Evolutionary conservation across 179 eudicot genomes (phyloP).

Genomic region (Silene coronaria): DNA sequence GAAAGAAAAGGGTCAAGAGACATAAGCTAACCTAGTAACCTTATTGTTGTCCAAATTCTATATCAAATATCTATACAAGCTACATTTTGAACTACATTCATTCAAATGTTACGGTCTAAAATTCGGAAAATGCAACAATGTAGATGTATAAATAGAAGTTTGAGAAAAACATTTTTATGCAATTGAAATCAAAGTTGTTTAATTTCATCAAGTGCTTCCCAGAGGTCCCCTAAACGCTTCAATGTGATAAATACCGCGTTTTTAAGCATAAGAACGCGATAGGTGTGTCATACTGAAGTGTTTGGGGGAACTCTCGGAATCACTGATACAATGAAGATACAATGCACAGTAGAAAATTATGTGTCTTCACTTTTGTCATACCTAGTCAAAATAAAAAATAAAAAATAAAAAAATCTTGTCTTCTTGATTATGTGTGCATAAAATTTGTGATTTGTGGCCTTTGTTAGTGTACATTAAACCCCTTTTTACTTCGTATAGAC

Average conservation of each 20-base stretch:
- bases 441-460: no score
- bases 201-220: slow-evolving; percentile 15
- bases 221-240: slow-evolving; percentile 18
- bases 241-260: neutral
- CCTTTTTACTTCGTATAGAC: no score
- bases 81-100: slow-evolving; percentile 1
- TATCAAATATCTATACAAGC: neutral
- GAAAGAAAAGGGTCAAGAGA: neutral
- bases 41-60: neutral
- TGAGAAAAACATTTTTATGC: neutral
- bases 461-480: no score
- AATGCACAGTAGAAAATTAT: no score
- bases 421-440: no score
- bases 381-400: no score
- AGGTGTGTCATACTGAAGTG: slow-evolving; percentile 11
- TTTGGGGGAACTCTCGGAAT: slow-evolving; percentile 20
- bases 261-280: neutral
- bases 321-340: neutral
- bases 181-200: neutral
- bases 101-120: neutral
- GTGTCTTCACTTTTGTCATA: no score
- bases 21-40: neutral
- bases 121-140: neutral
- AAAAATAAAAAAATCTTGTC: no score
- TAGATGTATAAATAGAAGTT: slow-evolving; percentile 4